Evolutionary conservation across 73 alveolate genomes (phyloP), one percentile per base, ranked within the genome.

Genomic region (Effrenium voratum): DNA sequence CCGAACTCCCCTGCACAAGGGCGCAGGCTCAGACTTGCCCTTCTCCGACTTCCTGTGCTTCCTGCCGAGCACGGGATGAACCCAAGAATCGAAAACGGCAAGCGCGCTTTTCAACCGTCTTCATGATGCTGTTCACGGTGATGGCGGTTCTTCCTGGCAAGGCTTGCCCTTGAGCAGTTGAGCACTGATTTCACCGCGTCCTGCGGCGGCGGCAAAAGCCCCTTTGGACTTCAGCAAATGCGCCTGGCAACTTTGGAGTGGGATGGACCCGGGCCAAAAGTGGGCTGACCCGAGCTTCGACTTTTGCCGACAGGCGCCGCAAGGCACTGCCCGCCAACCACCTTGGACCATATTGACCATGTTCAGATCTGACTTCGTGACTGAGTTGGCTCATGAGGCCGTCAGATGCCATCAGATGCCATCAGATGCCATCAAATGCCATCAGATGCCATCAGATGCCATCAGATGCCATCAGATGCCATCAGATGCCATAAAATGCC

Each of bases 311-410:
- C 26, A 60, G 49, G 36, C 95, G 82, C n/a, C 84, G 63, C 28
- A 46, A 41, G n/a, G 95, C 95, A n/a, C 95, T 87, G 50, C 95
- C 95, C 5, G 85, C 85, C 85, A 87, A n/a, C 95, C 95, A 87
- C 95, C 95, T 87, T 8, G 6, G 68, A 16, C n/a, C 8, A 6
- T 8, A n/a, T n/a, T 10, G 47, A 32, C 49, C 12, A 26, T 12
- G 5, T 24, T 22, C 36, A 60, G 5, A 10, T 12, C 75, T 4
- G 8, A 3, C 38, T 22, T 5, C 34, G 34, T 32, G 40, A 5
- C 16, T 24, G 75, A 38, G 30, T 10, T 12, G 75, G 5, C 4
- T 24, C 75, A 24, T 10, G 16, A 38, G 34, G 34, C 30, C 40
- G 5, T 60, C 3, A 12, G 34, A 24, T 24, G 75, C 34, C 5